phyloP scores from a whole-genome alignment of 2,329 filamentous ascomycete genomes.

The Pestalotiopsis sp. region DNA sequence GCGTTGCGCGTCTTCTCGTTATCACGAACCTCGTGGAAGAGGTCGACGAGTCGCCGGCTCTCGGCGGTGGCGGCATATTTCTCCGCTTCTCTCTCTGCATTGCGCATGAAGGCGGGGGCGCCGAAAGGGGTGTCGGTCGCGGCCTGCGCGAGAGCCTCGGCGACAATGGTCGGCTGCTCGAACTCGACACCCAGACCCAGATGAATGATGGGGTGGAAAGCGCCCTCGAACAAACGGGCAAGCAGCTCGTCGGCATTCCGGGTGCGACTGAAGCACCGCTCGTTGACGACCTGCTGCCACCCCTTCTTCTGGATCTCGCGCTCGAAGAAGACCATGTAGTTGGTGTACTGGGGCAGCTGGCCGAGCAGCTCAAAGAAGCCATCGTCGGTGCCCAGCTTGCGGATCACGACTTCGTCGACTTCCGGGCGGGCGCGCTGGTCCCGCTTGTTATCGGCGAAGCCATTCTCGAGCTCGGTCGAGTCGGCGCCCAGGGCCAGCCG shows the following conservation, averaged over 20 bases:
- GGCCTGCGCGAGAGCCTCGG: conserved; percentile 67
- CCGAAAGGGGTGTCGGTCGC: conserved; percentile 55
- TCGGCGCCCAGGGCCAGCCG: conserved; percentile 29
- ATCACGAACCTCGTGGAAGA: conserved; percentile 26
- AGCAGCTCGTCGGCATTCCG: conserved; percentile 62
- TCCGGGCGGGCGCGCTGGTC: conserved; percentile 29
- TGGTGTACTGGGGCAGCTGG: conserved; percentile 45
- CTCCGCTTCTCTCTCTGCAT: conserved; percentile 16
- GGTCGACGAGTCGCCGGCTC: conserved; percentile 18
- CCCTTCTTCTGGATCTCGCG: conserved; percentile 60
- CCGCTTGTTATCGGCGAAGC: conserved; percentile 26
- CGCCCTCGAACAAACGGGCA: conserved; percentile 48
- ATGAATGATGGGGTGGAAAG: conserved; percentile 70
- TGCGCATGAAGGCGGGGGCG: conserved; percentile 48
- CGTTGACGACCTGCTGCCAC: conserved; percentile 55
- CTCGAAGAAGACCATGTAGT: conserved; percentile 67
- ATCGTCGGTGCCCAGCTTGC: conserved; percentile 18
- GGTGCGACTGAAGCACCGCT: conserved; percentile 62
- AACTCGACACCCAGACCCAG: conserved; percentile 72
- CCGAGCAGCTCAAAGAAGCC: conserved; percentile 25
- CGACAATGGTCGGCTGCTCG: conserved; percentile 65
- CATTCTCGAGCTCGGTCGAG: conserved; percentile 24
- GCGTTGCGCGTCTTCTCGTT: conserved; percentile 55
- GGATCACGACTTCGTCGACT: conserved; percentile 21
- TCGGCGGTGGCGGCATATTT: not conserved